These are phyloP conservation scores for Dalbergia cochinchinensis DNA, from an alignment of 306 rosid species.

Conservation along the genomic window DNA sequence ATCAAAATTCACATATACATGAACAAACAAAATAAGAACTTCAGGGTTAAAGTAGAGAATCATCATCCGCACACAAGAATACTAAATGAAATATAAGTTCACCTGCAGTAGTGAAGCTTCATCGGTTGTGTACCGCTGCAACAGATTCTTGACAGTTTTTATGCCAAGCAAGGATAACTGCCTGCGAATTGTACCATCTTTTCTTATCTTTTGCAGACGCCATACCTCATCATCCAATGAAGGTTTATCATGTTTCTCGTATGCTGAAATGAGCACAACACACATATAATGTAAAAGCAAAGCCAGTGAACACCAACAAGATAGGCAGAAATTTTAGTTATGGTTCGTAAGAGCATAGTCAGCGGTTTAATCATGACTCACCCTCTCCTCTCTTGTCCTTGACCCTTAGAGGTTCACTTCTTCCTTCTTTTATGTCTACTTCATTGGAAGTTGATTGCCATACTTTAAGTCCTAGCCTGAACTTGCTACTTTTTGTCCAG, in stretches of 20 bases:
- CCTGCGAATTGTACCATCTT: slow-evolving; percentile 37
- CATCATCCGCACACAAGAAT: background rate
- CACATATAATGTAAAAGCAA: background rate
- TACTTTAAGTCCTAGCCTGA: slow-evolving; percentile 58
- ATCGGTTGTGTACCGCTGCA: slow-evolving; percentile 37
- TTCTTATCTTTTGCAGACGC: slow-evolving; percentile 59
- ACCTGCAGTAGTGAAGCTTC: slow-evolving; percentile 46
- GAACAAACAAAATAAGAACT: background rate
- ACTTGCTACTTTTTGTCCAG: slow-evolving; percentile 39
- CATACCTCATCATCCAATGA: slow-evolving; percentile 56
- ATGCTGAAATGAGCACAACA: slow-evolving; percentile 48
- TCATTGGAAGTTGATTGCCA: background rate
- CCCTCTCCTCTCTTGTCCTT: slow-evolving; percentile 62
- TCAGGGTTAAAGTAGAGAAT: background rate
- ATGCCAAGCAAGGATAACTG: slow-evolving; percentile 1
- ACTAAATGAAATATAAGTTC: background rate
- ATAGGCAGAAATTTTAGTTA: background rate
- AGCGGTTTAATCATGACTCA: slow-evolving; percentile 39
- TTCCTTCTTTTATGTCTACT: slow-evolving; percentile 57
- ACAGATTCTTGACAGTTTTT: slow-evolving; percentile 50
- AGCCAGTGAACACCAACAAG: background rate
- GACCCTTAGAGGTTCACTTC: slow-evolving; percentile 60
- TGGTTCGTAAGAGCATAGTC: background rate
- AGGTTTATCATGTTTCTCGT: slow-evolving; percentile 55
- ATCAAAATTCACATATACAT: background rate